Evolutionary conservation across 225 moss, liverwort and hornwort genomes (phyloP).

Genomic region (Marchantia polymorpha): DNA sequence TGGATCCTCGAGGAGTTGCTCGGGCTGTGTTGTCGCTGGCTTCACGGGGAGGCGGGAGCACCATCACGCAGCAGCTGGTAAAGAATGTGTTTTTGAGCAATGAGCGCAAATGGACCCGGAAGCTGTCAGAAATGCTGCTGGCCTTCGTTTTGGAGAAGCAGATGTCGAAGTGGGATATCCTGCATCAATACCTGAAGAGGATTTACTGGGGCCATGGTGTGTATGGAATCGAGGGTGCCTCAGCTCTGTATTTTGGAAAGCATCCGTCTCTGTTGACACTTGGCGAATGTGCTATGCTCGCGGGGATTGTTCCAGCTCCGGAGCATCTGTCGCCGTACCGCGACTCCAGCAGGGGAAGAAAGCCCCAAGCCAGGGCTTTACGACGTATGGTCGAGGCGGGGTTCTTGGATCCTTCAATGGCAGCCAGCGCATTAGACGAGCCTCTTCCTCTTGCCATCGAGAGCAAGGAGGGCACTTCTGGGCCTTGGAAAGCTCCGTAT

Average conservation of each 20-base stretch:
- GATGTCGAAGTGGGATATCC: slow-evolving; percentile 94
- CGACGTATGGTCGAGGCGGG: slow-evolving; percentile 98
- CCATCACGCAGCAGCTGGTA: slow-evolving; percentile 94
- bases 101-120: slow-evolving; percentile 92
- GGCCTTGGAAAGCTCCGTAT: slow-evolving; percentile 97
- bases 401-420: slow-evolving; percentile 73
- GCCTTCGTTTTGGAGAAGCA: slow-evolving; percentile 78
- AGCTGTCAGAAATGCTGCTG: slow-evolving; percentile 84
- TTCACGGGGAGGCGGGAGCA: slow-evolving; percentile 89
- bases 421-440: slow-evolving; percentile 64
- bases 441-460: slow-evolving; percentile 73
- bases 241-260: slow-evolving; percentile 95
- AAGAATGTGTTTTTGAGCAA: slow-evolving; percentile 78
- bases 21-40: slow-evolving; percentile 72
- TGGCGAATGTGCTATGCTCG: slow-evolving; percentile 98
- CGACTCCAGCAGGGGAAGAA: slow-evolving; percentile 93
- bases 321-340: slow-evolving; percentile 88
- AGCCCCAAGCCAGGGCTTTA: slow-evolving; percentile 81
- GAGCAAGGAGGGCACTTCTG: slow-evolving; percentile 69
- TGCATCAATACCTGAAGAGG: slow-evolving; percentile 88
- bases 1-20: slow-evolving; percentile 78
- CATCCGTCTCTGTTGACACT: slow-evolving; percentile 79
- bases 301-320: slow-evolving; percentile 97
- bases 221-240: slow-evolving; percentile 89
- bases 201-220: slow-evolving; percentile 99